A percentile compares a stretch with the other conserved stretches of the same genome.
Conservation (phyloP, 2,329 filamentous ascomycete species). For the Alternaria sp. region DNA sequence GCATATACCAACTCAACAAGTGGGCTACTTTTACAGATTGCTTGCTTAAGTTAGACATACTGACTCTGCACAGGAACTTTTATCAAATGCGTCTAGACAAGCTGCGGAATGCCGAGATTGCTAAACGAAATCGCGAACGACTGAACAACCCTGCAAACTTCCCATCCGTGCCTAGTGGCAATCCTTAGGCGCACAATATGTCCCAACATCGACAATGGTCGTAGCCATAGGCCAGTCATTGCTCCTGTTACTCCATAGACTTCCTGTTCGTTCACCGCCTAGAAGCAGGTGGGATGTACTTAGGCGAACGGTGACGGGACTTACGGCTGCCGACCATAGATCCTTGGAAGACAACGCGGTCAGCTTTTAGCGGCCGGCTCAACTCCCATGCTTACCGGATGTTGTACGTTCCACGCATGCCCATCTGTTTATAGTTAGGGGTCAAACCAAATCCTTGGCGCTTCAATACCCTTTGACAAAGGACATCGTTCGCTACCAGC, state of each 20-base stretch:
- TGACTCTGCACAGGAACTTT: conserved; percentile 68
- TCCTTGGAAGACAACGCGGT: conserved; percentile 40
- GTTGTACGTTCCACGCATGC: conserved; percentile 10
- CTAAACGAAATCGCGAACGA: conserved; percentile 82
- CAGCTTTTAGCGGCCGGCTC: conserved; percentile 44
- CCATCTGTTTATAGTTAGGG: conserved; percentile 1
- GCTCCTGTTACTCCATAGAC: not conserved
- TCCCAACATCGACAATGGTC: conserved; percentile 6
- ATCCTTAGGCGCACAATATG: conserved; percentile 34
- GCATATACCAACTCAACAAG: conserved; percentile 86
- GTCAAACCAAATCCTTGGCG: not conserved
- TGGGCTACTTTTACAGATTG: conserved; percentile 50
- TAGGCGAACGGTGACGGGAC: conserved; percentile 30
- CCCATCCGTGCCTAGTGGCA: conserved; percentile 79
- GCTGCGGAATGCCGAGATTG: conserved; percentile 77
- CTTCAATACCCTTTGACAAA: not conserved
- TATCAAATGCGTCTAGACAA: conserved; percentile 85
- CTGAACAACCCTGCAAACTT: conserved; percentile 81
- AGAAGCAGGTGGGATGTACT: conserved; percentile 23
- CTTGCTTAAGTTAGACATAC: not conserved
- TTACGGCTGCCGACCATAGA: conserved; percentile 34
- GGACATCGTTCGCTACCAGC: not conserved
- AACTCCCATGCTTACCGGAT: conserved; percentile 27
- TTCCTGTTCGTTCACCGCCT: conserved; percentile 11
- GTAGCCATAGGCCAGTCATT: conserved; percentile 1